Percentiles rank a stretch among this genome's conserved stretches.
Evolutionary conservation across 371 early-diverging fungal genomes (phyloP).

Genomic region (Apophysomyces trapeziformis): DNA sequence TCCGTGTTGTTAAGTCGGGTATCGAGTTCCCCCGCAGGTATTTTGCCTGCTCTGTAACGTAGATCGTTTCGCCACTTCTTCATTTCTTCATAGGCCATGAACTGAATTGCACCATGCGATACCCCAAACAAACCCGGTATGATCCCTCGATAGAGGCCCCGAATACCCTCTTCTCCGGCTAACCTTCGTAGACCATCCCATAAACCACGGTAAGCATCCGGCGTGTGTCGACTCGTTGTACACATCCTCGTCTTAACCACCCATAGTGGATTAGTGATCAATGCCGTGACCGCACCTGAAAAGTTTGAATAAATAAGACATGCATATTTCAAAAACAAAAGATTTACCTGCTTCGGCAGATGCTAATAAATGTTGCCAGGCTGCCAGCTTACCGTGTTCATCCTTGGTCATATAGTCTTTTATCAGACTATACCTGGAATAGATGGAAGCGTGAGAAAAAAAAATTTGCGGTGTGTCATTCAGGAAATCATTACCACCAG

Average conservation of each 20-base stretch:
- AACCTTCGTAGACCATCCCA: slow-evolving; percentile 70
- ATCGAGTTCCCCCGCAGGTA: slow-evolving; percentile 41
- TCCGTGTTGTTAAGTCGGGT: slow-evolving; percentile 65
- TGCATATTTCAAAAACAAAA: not conserved
- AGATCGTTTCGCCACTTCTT: slow-evolving; percentile 70
- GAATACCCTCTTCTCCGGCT: slow-evolving; percentile 77
- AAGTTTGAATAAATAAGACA: not conserved
- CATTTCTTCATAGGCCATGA: slow-evolving; percentile 96
- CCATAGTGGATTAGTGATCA: slow-evolving; percentile 93
- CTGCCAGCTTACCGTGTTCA: slow-evolving; percentile 58
- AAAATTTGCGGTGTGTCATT: not conserved
- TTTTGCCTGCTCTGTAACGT: slow-evolving; percentile 31
- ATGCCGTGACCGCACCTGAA: slow-evolving; percentile 77
- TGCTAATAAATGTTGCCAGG: slow-evolving; percentile 81
- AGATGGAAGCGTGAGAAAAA: not conserved
- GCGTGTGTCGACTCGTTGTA: slow-evolving; percentile 62
- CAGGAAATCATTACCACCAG: slow-evolving; percentile 67
- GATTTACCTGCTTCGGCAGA: slow-evolving; percentile 73
- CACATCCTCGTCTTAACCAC: slow-evolving; percentile 96
- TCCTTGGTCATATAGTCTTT: slow-evolving; percentile 77
- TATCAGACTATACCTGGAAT: slow-evolving; percentile 69
- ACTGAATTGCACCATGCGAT: slow-evolving; percentile 95
- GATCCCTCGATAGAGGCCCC: slow-evolving; percentile 87
- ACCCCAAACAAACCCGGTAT: slow-evolving; percentile 90
- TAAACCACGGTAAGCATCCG: slow-evolving; percentile 79